Evolutionary conservation across 805 yeast genomes (phyloP).

Genomic region (Kuraishia hungarica): DNA sequence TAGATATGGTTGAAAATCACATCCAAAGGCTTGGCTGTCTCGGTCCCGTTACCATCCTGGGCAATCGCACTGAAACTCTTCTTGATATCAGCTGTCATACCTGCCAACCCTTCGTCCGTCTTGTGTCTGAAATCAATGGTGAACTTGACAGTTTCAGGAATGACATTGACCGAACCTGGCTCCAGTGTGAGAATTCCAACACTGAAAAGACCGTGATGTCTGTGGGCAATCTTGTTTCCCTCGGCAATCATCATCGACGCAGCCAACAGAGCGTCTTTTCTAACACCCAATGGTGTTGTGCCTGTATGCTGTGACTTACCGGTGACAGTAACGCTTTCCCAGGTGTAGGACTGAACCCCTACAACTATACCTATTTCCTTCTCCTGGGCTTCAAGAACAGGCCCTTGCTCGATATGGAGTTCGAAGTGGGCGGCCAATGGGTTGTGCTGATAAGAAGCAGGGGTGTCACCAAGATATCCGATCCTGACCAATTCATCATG

Average conservation of each 20-base stretch:
- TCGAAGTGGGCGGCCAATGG: constrained; percentile 67
- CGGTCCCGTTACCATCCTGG: constrained; percentile 21
- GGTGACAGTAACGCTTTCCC: constrained; percentile 47
- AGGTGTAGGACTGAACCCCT: constrained; percentile 59
- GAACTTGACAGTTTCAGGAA: constrained; percentile 53
- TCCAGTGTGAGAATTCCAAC: constrained; percentile 48
- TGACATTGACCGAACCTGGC: constrained; percentile 61
- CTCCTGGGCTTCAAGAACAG: constrained; percentile 47
- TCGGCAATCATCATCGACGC: constrained; percentile 48
- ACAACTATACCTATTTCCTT: constrained; percentile 57
- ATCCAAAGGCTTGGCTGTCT: constrained; percentile 19
- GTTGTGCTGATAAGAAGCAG: constrained; percentile 37
- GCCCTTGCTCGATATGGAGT: constrained; percentile 73
- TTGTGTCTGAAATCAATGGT: constrained; percentile 55
- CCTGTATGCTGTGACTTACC: constrained; percentile 73
- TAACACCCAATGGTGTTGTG: constrained; percentile 54
- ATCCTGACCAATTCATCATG: constrained; percentile 48
- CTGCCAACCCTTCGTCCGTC: constrained; percentile 30
- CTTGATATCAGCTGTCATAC: constrained; percentile 27
- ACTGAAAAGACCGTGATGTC: constrained; percentile 44
- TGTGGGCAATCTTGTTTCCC: constrained; percentile 46
- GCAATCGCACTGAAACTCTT: constrained; percentile 28
- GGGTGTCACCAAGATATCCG: constrained; percentile 49
- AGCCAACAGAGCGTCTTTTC: constrained; percentile 55
- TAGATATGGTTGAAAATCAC: constrained; percentile 35